Base-by-base conservation (phyloP, 202 grass and related monocot genomes). In the Dendrocalamus latiflorus region DNA sequence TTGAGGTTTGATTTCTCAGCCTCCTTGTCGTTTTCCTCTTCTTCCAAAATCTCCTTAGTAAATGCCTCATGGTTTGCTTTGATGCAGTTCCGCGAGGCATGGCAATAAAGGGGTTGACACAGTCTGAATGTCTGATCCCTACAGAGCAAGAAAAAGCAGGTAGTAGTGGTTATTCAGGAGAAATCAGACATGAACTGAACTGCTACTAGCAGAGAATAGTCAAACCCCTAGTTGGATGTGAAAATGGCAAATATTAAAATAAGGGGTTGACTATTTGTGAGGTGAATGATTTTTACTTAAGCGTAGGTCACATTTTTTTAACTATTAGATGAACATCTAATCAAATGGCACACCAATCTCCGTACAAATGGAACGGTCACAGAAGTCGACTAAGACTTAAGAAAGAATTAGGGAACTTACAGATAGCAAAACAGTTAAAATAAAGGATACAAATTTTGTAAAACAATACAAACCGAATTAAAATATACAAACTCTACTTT, bases 31-130 rank as follows among this genome's bases (percentile, higher is more conserved):
- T 76, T 75, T 30, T 90, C 83, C 64, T 98, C 89, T 26, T 89
- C 92, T 62, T 91, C 91, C 43, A 95, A 78, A 82, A 95, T 80
- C 76, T 95, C 95, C 76, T 98, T 95, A 26, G 92, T 90, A 81
- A 95, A 95, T 56, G 93, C 93, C 85, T 88, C 57, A 76, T 93
- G 91, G 42, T 95, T 90, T 81, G 70, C 68, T 88, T 98, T 87
- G 68, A 98, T 98, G 87, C 95, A 98, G 74, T 93, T 86, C 67
- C 93, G 95, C 87, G 0, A 33, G 30, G 30, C 30, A 98, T 73
- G 18, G 93, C 85, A 16, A 93, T 78, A 47, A 98, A 95, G 20
- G 89, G 90, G 22, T 66, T 79, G 53, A 98, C 91, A 65, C 95
- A 98, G 74, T 98, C 93, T 30, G 28, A 30, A 30, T 30, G 28